Conservation (phyloP, 805 yeast genomes). For the Metschnikowia borealis region DNA sequence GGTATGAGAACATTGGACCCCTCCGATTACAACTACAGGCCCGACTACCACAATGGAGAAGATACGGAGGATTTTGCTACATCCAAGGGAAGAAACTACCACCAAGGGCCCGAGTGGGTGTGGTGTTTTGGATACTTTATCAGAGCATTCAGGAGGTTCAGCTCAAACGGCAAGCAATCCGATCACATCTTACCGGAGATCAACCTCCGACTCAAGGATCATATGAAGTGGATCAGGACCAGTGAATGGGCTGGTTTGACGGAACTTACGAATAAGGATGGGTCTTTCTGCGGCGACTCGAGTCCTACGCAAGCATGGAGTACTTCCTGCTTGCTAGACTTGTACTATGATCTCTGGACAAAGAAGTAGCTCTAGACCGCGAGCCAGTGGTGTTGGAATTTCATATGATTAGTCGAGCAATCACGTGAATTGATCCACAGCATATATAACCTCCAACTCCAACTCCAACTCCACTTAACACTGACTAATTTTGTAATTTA, state of each 20-base stretch:
- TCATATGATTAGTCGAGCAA: no score
- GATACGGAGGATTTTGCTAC: slow-evolving; percentile 88
- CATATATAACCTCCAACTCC: no score
- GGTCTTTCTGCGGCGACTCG: slow-evolving; percentile 76
- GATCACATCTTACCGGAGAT: slow-evolving; percentile 54
- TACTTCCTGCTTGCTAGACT: slow-evolving; percentile 75
- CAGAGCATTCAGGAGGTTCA: slow-evolving; percentile 65
- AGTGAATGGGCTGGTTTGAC: slow-evolving; percentile 93
- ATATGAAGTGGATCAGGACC: slow-evolving; percentile 63
- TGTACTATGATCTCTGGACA: slow-evolving; percentile 60
- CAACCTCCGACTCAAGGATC: slow-evolving; percentile 57
- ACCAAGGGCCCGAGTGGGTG: slow-evolving; percentile 99
- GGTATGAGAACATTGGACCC: slow-evolving; percentile 95
- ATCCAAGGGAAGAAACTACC: slow-evolving; percentile 92
- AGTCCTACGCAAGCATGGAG: slow-evolving; percentile 99
- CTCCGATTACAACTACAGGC: slow-evolving; percentile 84
- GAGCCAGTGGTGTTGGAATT: no score
- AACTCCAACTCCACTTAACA: no score
- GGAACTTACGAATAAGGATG: slow-evolving; percentile 87
- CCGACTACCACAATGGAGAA: slow-evolving; percentile 75
- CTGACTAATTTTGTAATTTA: no score
- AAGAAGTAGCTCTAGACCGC: not conserved
- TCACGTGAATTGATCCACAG: no score
- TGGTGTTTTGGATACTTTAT: slow-evolving; percentile 88
- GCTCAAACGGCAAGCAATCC: slow-evolving; percentile 44